Conservation (phyloP, 305 asterid species). For the Fraxinus platypoda region DNA sequence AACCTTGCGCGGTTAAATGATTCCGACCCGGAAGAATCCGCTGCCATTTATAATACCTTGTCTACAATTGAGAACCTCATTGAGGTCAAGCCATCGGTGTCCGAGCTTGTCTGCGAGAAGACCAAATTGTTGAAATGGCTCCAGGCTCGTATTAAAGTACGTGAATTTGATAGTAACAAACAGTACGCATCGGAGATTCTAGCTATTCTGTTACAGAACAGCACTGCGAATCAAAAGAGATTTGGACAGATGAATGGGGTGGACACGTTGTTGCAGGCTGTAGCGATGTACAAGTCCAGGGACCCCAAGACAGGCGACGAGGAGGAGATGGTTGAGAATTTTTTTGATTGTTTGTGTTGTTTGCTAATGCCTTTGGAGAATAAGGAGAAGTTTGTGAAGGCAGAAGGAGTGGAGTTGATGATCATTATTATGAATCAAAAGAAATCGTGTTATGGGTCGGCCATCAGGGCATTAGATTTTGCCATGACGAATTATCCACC, state of each 20-base stretch:
- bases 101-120: slow-evolving; percentile 89
- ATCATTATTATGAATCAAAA: slow-evolving; percentile 96
- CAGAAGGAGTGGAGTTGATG: slow-evolving; percentile 99
- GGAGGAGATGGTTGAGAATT: slow-evolving; percentile 98
- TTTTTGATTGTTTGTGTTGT: slow-evolving; percentile 86
- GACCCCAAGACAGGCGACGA: slow-evolving; percentile 91
- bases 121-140: slow-evolving; percentile 93
- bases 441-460: slow-evolving; percentile 89
- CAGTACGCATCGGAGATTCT: slow-evolving; percentile 93
- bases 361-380: slow-evolving; percentile 96
- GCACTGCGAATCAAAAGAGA: slow-evolving; percentile 74
- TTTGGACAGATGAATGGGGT: slow-evolving; percentile 96
- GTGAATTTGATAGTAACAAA: slow-evolving; percentile 86
- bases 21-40: slow-evolving; percentile 79
- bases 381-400: slow-evolving; percentile 92
- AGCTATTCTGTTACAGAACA: slow-evolving; percentile 87
- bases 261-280: slow-evolving; percentile 88
- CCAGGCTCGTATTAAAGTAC: slow-evolving; percentile 71
- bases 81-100: slow-evolving; percentile 76
- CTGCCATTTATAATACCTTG: slow-evolving; percentile 73
- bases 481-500: slow-evolving; percentile 95
- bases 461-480: slow-evolving; percentile 84
- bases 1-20: slow-evolving; percentile 67
- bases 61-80: slow-evolving; percentile 77
- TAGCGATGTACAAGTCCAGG: slow-evolving; percentile 86